These are phyloP conservation scores for Zymoseptoria pseudotritici DNA, from an alignment of 2,329 filamentous ascomycete genomes.

Conservation along the genomic window DNA sequence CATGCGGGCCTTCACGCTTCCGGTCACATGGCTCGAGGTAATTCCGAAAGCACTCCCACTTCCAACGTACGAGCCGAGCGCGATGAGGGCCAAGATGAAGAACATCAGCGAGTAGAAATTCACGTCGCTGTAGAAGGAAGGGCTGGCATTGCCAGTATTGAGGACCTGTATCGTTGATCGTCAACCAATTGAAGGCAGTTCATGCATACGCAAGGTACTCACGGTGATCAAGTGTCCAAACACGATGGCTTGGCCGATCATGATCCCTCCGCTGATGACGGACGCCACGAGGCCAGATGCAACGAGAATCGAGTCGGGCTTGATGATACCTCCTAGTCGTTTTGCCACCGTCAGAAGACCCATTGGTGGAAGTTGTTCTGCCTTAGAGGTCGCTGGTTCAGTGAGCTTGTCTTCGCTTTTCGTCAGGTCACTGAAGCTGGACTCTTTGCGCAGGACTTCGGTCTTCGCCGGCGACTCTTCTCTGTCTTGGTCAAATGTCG, in stretches of 20 bases:
- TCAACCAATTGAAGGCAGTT: neutral
- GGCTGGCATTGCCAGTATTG: constrained; percentile 36
- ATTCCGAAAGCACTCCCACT: constrained; percentile 44
- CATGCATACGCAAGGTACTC: neutral
- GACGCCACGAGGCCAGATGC: constrained; percentile 38
- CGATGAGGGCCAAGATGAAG: constrained; percentile 47
- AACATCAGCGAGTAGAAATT: constrained; percentile 44
- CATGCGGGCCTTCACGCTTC: constrained; percentile 38
- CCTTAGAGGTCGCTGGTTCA: neutral
- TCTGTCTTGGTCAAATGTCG: constrained; percentile 7
- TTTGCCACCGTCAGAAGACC: constrained; percentile 8
- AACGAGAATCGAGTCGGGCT: constrained; percentile 34
- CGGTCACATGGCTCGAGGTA: constrained; percentile 40
- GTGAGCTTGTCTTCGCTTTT: neutral
- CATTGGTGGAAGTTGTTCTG: constrained; percentile 1
- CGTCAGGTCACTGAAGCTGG: neutral
- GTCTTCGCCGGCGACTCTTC: constrained; percentile 2
- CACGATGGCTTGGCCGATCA: constrained; percentile 55
- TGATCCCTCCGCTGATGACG: constrained; percentile 40
- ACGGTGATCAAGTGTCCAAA: constrained; percentile 44
- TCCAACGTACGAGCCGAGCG: constrained; percentile 37
- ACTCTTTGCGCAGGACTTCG: neutral
- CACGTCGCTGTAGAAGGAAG: constrained; percentile 15
- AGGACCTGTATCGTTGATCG: constrained; percentile 30
- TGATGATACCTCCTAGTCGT: constrained; percentile 17